Evolutionary conservation across 306 rosid species (phyloP).

Genomic region (Quercus robur): DNA sequence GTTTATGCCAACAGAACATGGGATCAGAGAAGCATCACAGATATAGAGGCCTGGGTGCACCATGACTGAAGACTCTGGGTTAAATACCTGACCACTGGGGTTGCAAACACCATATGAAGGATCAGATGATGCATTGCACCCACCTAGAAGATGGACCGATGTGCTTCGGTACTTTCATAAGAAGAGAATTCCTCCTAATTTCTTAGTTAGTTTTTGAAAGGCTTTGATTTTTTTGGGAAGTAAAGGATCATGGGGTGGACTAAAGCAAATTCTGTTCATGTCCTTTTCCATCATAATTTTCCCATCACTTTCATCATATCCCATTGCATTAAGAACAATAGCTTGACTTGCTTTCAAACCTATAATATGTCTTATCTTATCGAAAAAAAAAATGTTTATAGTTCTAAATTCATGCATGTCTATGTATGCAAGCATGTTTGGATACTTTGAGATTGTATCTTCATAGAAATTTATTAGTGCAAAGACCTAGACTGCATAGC

Average conservation of each 20-base stretch:
- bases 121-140: constrained; percentile 30
- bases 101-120: constrained; percentile 33
- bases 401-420: background rate
- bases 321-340: constrained; percentile 27
- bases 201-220: constrained; percentile 28
- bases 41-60: constrained; percentile 31
- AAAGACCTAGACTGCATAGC: background rate
- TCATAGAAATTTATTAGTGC: background rate
- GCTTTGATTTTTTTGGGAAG: constrained; percentile 28
- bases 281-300: constrained; percentile 19
- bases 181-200: constrained; percentile 33
- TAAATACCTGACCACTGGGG: constrained; percentile 31
- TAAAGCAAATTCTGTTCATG: constrained; percentile 24
- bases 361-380: constrained; percentile 25
- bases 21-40: constrained; percentile 37
- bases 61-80: background rate
- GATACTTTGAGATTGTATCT: background rate
- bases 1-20: constrained; percentile 36
- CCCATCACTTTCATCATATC: constrained; percentile 30
- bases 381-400: constrained; percentile 4
- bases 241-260: constrained; percentile 30
- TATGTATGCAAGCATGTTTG: background rate
- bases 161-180: constrained; percentile 31
- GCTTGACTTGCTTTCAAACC: constrained; percentile 26
- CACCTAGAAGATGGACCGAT: constrained; percentile 33